Conservation (phyloP, 73 alveolate genomes). For the Paramecium primaurelia region DNA sequence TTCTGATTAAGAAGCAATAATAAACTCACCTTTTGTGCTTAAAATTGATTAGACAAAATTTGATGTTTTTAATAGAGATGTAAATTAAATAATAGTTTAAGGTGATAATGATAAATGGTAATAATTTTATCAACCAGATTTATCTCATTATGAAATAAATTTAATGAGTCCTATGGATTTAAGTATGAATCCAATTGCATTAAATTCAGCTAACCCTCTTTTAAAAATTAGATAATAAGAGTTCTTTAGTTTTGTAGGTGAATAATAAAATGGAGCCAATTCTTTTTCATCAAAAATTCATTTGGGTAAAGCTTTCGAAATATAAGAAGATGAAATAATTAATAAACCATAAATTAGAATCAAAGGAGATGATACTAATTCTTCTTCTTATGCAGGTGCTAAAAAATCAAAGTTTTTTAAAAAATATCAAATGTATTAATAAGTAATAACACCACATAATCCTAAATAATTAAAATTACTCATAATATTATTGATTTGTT, state of each 20-base stretch:
- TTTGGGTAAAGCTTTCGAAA: neutral
- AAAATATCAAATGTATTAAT: neutral
- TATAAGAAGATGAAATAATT: neutral
- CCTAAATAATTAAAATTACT: neutral
- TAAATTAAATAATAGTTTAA: neutral
- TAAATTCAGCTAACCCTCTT: neutral
- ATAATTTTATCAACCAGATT: neutral
- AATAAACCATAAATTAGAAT: neutral
- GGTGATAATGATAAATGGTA: neutral
- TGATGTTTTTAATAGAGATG: neutral
- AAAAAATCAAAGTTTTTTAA: neutral
- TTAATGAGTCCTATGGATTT: neutral
- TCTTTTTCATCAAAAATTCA: neutral
- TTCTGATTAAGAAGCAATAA: neutral
- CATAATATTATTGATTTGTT: neutral
- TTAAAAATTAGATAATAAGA: neutral
- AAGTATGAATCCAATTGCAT: neutral
- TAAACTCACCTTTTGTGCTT: neutral
- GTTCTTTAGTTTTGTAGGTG: neutral
- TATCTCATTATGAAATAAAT: neutral
- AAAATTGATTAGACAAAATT: neutral
- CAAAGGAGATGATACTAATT: neutral
- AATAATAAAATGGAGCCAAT: neutral
- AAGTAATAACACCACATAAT: neutral
- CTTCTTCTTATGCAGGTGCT: neutral